Conservation (phyloP, 768 basidiomycete genomes). For the Xerocomellus intermedius region DNA sequence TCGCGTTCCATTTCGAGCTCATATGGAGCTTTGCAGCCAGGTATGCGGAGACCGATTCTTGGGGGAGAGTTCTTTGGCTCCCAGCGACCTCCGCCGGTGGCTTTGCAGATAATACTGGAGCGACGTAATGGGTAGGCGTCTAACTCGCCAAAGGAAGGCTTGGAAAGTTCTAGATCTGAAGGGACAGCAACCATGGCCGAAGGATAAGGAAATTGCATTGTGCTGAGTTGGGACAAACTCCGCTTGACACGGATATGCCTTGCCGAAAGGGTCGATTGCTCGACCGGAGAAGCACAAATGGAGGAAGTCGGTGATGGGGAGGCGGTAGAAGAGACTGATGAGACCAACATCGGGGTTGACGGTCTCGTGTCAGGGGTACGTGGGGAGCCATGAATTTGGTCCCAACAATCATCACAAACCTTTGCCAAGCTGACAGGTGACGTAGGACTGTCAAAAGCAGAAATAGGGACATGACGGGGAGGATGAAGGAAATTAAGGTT, state of each 20-base stretch:
- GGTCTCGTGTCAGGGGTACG: constrained; percentile 40
- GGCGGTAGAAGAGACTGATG: constrained; percentile 30
- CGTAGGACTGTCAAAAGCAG: constrained; percentile 52
- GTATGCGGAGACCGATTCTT: constrained; percentile 47
- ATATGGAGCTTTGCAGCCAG: constrained; percentile 64
- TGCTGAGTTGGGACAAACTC: constrained; percentile 30
- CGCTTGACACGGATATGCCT: constrained; percentile 21
- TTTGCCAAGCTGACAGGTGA: constrained; percentile 58
- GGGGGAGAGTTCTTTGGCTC: constrained; percentile 56
- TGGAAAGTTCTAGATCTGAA: constrained; percentile 31
- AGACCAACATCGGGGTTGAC: constrained; percentile 39
- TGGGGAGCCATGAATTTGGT: constrained; percentile 63
- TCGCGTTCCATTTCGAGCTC: constrained; percentile 71
- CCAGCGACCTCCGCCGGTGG: constrained; percentile 79
- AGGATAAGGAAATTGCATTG: constrained; percentile 26
- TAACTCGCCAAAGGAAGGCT: constrained; percentile 64
- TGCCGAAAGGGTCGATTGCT: constrained; percentile 23
- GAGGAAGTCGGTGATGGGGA: constrained; percentile 34
- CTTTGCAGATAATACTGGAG: constrained; percentile 70
- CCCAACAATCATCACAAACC: constrained; percentile 77
- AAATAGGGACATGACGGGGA: constrained; percentile 62
- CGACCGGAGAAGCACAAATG: constrained; percentile 34
- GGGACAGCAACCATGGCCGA: constrained; percentile 19
- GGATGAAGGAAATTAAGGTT: constrained; percentile 69
- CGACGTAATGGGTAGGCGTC: constrained; percentile 71